Conservation (phyloP, 148 eudicot genomes). For the Chenopodium formosanum region DNA sequence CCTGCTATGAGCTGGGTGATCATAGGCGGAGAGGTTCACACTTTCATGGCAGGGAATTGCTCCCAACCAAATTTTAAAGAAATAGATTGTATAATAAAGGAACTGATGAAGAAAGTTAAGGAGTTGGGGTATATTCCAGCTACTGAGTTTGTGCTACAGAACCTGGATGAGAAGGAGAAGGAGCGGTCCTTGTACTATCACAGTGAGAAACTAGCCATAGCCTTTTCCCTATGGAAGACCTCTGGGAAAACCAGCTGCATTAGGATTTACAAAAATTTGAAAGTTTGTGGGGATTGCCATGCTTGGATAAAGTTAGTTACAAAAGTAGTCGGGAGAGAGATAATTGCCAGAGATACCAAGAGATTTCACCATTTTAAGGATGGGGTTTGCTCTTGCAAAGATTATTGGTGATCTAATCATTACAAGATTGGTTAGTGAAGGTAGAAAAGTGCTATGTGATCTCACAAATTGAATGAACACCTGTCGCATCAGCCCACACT, state of each 20-base stretch:
- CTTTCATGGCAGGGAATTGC: slow-evolving; percentile 40
- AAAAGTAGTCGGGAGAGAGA: slow-evolving; percentile 38
- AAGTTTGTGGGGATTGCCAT: slow-evolving; percentile 53
- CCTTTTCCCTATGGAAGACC: slow-evolving; percentile 38
- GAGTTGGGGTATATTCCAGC: slow-evolving; percentile 45
- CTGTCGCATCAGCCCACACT: too few species aligned
- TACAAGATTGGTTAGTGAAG: not conserved
- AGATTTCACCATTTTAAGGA: slow-evolving; percentile 50
- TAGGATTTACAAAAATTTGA: slow-evolving; percentile 43
- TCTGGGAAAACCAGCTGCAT: slow-evolving; percentile 26
- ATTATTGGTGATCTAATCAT: slow-evolving; percentile 41
- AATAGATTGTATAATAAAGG: slow-evolving; percentile 29
- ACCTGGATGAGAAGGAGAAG: slow-evolving; percentile 41
- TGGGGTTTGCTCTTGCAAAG: slow-evolving; percentile 47
- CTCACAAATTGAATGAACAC: not conserved
- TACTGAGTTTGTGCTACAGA: slow-evolving; percentile 36
- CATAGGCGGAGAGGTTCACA: slow-evolving; percentile 39
- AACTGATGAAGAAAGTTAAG: slow-evolving; percentile 33
- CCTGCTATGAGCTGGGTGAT: slow-evolving; percentile 50
- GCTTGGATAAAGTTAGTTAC: slow-evolving; percentile 39
- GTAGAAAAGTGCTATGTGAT: not conserved
- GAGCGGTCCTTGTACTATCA: slow-evolving; percentile 42
- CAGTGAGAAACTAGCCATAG: slow-evolving; percentile 47
- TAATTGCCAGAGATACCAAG: slow-evolving; percentile 47
- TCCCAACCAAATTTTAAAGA: slow-evolving; percentile 33